Evolutionary conservation across 2,329 filamentous ascomycete species (phyloP).

Genomic region (Xylaria sp.): DNA sequence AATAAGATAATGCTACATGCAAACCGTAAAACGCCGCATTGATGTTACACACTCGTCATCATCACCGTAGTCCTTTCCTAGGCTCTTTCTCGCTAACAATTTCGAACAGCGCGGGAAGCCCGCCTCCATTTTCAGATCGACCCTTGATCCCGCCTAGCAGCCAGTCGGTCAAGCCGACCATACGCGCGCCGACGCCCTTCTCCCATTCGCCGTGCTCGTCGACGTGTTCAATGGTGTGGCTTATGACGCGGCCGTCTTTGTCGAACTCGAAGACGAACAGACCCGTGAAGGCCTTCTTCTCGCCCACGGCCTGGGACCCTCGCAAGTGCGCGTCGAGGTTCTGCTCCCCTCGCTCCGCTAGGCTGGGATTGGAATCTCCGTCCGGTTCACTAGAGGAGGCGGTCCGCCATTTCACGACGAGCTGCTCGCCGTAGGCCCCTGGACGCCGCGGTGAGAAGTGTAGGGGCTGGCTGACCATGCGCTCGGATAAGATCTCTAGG

Average conservation of each 20-base stretch:
- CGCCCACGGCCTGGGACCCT: conserved; percentile 58
- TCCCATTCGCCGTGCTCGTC: conserved; percentile 88
- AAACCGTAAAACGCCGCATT: conserved; percentile 31
- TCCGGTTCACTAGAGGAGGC: conserved; percentile 56
- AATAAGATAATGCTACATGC: conserved; percentile 27
- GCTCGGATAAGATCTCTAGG: conserved; percentile 87
- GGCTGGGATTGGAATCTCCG: conserved; percentile 48
- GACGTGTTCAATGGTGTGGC: conserved; percentile 93
- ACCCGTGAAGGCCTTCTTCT: conserved; percentile 84
- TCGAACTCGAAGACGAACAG: conserved; percentile 98
- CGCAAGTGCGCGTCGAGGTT: conserved; percentile 53
- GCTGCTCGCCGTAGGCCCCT: conserved; percentile 76
- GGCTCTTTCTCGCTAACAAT: conserved; percentile 27
- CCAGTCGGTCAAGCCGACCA: conserved; percentile 96
- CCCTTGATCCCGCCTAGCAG: conserved; percentile 79
- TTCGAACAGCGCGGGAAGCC: conserved; percentile 42
- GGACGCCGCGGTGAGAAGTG: conserved; percentile 60
- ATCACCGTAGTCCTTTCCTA: conserved; percentile 35
- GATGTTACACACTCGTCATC: conserved; percentile 27
- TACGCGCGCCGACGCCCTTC: conserved; percentile 78
- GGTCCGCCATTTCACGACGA: conserved; percentile 92
- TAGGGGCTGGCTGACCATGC: conserved; percentile 75
- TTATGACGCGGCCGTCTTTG: conserved; percentile 81
- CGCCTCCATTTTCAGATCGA: conserved; percentile 41
- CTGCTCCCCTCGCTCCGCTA: conserved; percentile 47